Evolutionary conservation across 345 rosid genomes (phyloP).

Genomic region (Eucalyptus leucophloia): DNA sequence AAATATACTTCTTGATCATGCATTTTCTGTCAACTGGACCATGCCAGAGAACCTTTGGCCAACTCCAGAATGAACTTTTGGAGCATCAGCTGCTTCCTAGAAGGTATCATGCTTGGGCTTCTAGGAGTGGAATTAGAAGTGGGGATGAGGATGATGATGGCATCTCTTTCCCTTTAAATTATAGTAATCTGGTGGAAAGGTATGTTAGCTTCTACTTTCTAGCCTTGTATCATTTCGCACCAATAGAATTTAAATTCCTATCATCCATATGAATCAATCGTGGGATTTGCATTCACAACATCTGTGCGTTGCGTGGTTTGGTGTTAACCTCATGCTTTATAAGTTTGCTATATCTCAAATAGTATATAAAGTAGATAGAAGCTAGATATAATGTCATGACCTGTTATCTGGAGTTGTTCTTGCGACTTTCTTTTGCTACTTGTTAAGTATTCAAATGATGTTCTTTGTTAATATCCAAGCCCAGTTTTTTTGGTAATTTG

Average conservation of each 20-base stretch:
- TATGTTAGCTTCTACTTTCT: neutral
- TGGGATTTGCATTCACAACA: neutral
- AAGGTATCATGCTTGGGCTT: slow-evolving; percentile 93
- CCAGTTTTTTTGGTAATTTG: neutral
- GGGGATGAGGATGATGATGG: slow-evolving; percentile 52
- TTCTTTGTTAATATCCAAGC: neutral
- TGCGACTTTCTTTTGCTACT: neutral
- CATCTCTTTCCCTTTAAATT: slow-evolving; percentile 68
- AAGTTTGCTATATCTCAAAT: neutral
- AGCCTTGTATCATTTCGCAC: neutral
- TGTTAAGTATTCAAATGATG: neutral
- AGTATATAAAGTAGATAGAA: neutral
- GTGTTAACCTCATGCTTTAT: neutral
- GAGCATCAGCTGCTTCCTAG: slow-evolving; percentile 86
- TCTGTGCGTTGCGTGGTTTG: neutral
- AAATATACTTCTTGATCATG: slow-evolving; percentile 85
- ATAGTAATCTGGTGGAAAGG: slow-evolving; percentile 63
- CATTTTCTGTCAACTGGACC: slow-evolving; percentile 85
- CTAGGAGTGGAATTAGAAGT: slow-evolving; percentile 47
- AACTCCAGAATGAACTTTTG: slow-evolving; percentile 56
- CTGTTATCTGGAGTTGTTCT: neutral
- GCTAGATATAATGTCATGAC: neutral
- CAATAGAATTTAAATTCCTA: neutral
- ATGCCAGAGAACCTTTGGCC: slow-evolving; percentile 53
- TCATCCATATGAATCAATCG: neutral